A percentile compares a stretch with the other conserved stretches of the same genome.
Conservation (phyloP, 306 rosid genomes). For the Morella rubra region DNA sequence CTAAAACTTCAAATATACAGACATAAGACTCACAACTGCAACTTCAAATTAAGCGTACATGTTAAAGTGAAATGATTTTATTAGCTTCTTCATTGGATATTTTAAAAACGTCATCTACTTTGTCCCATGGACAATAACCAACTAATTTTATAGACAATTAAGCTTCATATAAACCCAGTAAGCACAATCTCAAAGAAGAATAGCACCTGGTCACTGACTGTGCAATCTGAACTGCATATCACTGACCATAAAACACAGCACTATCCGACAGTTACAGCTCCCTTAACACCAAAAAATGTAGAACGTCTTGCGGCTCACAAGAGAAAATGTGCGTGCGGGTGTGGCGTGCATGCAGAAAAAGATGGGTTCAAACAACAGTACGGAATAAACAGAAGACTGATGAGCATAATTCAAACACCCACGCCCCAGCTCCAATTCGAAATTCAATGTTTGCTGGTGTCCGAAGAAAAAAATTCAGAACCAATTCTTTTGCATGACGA, state of each 20-base stretch:
- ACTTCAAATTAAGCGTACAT: not conserved
- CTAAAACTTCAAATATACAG: not conserved
- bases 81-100: not conserved
- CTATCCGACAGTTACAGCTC: not conserved
- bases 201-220: not conserved
- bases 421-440: not conserved
- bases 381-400: not conserved
- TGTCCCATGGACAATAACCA: not conserved
- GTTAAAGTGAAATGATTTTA: not conserved
- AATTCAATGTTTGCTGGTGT: not conserved
- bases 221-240: not conserved
- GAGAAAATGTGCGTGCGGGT: not conserved
- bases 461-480: slow-evolving; percentile 4
- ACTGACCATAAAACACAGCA: not conserved
- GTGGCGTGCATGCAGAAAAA: not conserved
- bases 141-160: not conserved
- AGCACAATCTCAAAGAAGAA: not conserved
- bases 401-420: not conserved
- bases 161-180: not conserved
- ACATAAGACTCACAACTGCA: not conserved
- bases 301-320: not conserved
- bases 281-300: not conserved
- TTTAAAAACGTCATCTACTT: not conserved
- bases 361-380: not conserved
- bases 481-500: not conserved